A percentile compares a stretch with the other conserved stretches of the same genome.
Conservation (phyloP, 1,284 basidiomycete species). For the Singerocomus rubriflavus region DNA sequence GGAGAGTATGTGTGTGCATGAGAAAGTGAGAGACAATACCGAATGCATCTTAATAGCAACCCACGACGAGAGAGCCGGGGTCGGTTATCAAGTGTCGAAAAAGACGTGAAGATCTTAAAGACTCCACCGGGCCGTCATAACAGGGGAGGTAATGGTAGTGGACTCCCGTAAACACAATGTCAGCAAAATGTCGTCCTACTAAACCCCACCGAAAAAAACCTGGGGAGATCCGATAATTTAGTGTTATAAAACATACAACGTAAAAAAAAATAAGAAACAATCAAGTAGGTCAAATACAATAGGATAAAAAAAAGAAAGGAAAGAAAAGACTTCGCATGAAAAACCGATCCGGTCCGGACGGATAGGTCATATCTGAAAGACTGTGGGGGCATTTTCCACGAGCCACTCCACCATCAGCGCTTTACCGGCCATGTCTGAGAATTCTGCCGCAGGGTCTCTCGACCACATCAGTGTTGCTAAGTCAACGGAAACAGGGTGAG, state of each 20-base stretch:
- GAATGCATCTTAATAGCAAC: constrained; percentile 1
- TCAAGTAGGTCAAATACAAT: constrained; percentile 28
- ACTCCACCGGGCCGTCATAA: too few relatives aligned
- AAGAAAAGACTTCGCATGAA: neutral
- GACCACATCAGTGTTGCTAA: constrained; percentile 93
- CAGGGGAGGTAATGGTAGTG: neutral
- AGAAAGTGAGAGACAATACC: neutral
- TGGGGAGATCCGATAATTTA: constrained; percentile 25
- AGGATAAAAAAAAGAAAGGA: constrained; percentile 11
- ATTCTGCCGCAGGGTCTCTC: constrained; percentile 82
- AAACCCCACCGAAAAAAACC: constrained; percentile 1
- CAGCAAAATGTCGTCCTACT: constrained; percentile 7
- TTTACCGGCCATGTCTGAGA: constrained; percentile 96
- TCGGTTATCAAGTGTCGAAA: neutral
- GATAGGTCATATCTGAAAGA: constrained; percentile 40
- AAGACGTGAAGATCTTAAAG: neutral
- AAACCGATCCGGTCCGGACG: neutral
- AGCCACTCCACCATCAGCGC: constrained; percentile 90
- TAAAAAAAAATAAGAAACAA: neutral
- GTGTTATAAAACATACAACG: constrained; percentile 12
- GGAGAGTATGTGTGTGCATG: neutral
- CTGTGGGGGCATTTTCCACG: constrained; percentile 78
- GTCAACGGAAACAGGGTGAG: constrained; percentile 7
- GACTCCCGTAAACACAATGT: neutral
- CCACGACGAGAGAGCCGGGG: neutral